phyloP scores from a whole-genome alignment of 2,329 filamentous ascomycete genomes.

The Thermothelomyces thermophilus region DNA sequence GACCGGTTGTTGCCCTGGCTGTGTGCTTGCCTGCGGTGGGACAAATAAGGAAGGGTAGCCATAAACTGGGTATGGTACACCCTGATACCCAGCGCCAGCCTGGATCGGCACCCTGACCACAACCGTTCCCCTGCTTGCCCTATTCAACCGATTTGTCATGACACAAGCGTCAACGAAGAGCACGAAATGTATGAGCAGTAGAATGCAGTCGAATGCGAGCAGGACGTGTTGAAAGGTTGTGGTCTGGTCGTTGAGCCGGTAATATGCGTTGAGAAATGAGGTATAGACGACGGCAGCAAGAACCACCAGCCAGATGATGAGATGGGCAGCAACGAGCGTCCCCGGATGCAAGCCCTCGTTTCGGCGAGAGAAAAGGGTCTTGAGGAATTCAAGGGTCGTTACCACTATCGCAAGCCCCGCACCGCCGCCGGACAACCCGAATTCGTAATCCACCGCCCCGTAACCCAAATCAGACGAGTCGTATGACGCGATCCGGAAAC shows the following conservation, averaged over 20 bases:
- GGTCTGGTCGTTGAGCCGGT: neutral
- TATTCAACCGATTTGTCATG: conserved; percentile 31
- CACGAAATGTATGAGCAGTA: conserved; percentile 30
- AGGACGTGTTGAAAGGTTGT: conserved; percentile 19
- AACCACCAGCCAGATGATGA: conserved; percentile 37
- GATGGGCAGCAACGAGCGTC: conserved; percentile 37
- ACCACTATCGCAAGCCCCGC: conserved; percentile 32
- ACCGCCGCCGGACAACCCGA: conserved; percentile 11
- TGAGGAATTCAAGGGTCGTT: conserved; percentile 35
- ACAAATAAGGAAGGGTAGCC: neutral
- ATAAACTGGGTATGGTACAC: neutral
- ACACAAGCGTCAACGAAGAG: conserved; percentile 37
- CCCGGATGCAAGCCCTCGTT: conserved; percentile 37
- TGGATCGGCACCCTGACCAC: conserved; percentile 9
- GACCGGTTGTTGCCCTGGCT: neutral
- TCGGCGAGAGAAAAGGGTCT: conserved; percentile 29
- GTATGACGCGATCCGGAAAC: conserved; percentile 2
- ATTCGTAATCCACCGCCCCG: neutral
- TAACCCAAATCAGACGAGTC: neutral
- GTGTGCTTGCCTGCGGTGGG: neutral
- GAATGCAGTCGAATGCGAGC: conserved; percentile 16
- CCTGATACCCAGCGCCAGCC: neutral
- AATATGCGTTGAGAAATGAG: conserved; percentile 7
- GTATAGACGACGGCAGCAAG: conserved; percentile 25
- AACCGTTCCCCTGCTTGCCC: conserved; percentile 1